Percentiles rank a stretch among this genome's conserved stretches.
Conservation (phyloP, 345 rosid genomes). For the Citrus glauca region DNA sequence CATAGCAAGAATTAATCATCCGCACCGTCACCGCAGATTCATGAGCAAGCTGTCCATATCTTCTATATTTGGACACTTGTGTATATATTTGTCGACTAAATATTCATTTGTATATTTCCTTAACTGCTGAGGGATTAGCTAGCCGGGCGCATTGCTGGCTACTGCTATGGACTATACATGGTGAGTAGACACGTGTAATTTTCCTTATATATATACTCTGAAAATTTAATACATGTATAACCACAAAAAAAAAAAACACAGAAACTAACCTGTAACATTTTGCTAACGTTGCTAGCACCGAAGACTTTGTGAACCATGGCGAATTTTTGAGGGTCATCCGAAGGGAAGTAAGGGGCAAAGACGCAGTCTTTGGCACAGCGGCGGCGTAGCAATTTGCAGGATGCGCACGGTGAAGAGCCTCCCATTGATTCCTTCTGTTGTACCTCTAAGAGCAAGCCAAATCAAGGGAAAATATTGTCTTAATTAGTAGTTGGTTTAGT, state of each 20-base stretch:
- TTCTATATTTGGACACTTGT: neutral
- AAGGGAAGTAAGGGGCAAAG: conserved; percentile 86
- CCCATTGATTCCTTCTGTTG: conserved; percentile 23
- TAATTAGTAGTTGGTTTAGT: no score
- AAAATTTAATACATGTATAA: neutral
- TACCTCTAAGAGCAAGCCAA: neutral
- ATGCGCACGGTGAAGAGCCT: conserved; percentile 79
- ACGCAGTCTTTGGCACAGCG: conserved; percentile 82
- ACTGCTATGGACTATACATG: no score
- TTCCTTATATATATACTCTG: neutral
- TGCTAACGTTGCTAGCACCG: conserved; percentile 86
- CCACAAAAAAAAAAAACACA: neutral
- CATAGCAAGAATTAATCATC: neutral
- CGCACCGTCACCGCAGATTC: neutral
- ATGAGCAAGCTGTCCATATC: neutral
- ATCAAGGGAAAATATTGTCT: no score
- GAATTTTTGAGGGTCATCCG: conserved; percentile 80
- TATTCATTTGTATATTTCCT: neutral
- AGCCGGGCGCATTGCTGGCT: no score
- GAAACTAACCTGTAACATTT: conserved; percentile 67
- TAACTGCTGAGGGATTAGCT: no score
- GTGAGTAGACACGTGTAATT: no score
- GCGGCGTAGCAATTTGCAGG: conserved; percentile 74
- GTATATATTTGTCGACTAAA: neutral
- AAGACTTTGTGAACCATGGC: conserved; percentile 84